phyloP scores from a whole-genome alignment of 306 rosid genomes.

The Abrus pulchellus region DNA sequence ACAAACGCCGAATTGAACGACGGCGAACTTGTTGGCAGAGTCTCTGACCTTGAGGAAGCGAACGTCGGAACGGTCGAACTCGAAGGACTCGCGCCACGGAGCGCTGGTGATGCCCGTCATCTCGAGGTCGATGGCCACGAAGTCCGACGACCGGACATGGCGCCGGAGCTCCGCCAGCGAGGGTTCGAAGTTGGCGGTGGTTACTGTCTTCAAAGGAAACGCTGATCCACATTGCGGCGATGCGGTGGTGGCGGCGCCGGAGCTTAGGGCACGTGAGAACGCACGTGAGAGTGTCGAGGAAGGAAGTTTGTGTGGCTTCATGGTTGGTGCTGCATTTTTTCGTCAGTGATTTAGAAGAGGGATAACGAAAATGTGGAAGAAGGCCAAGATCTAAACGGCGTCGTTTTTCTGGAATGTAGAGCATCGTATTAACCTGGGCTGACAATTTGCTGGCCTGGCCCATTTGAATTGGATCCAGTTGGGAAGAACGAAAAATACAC shows the following conservation, averaged over 20 bases:
- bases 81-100: conserved; percentile 90
- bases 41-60: conserved; percentile 88
- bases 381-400: conserved; percentile 11
- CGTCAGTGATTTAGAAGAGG: conserved; percentile 42
- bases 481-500: too few relatives aligned
- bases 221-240: conserved; percentile 40
- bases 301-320: conserved; percentile 48
- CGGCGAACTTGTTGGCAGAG: conserved; percentile 89
- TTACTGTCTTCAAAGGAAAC: conserved; percentile 81
- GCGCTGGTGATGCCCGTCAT: conserved; percentile 95
- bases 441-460: neutral
- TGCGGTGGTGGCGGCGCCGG: conserved; percentile 39
- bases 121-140: conserved; percentile 94
- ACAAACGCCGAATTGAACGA: conserved; percentile 89
- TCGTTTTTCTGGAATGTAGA: neutral
- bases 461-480: neutral
- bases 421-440: neutral
- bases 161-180: conserved; percentile 72
- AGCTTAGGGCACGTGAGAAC: conserved; percentile 62
- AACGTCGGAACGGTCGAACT: conserved; percentile 87
- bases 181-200: conserved; percentile 76
- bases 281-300: conserved; percentile 60
- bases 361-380: neutral
- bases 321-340: conserved; percentile 36
- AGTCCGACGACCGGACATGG: conserved; percentile 78